Percentiles rank a stretch among this genome's conserved stretches.
These are phyloP conservation scores for Spizellomyces sp. DNA, from an alignment of 192 early-diverging fungal genomes.

Conservation along the genomic window DNA sequence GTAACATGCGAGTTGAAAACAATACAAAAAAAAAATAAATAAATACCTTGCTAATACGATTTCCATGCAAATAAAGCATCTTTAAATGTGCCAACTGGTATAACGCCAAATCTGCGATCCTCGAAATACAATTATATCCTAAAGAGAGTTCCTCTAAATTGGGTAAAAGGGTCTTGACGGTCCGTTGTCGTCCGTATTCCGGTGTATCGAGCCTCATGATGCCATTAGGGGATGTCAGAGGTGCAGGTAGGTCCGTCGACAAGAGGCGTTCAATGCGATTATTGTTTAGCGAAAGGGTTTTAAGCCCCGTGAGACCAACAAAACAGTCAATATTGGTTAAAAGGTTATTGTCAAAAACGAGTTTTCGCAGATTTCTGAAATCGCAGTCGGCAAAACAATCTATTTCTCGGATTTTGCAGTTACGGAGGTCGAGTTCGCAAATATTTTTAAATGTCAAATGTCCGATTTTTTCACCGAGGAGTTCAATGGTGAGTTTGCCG, in stretches of 20 bases:
- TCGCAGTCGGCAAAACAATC: slow-evolving; percentile 57
- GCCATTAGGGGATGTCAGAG: slow-evolving; percentile 8
- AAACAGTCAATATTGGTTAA: slow-evolving; percentile 55
- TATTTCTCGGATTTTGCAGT: slow-evolving; percentile 64
- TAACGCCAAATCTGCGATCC: slow-evolving; percentile 57
- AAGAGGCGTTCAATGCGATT: slow-evolving; percentile 58
- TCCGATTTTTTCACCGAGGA: slow-evolving; percentile 62
- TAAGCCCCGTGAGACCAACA: slow-evolving; percentile 41
- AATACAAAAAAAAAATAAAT: slow-evolving; percentile 27
- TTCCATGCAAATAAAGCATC: slow-evolving; percentile 56
- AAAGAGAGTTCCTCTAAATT: slow-evolving; percentile 60
- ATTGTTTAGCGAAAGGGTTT: slow-evolving; percentile 52
- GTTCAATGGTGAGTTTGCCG: slow-evolving; percentile 61
- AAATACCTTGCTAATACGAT: slow-evolving; percentile 55
- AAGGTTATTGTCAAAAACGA: slow-evolving; percentile 64
- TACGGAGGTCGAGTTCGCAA: slow-evolving; percentile 60
- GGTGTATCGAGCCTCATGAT: slow-evolving; percentile 20
- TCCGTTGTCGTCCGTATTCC: neutral
- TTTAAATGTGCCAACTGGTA: slow-evolving; percentile 51
- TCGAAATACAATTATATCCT: slow-evolving; percentile 53
- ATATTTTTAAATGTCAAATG: slow-evolving; percentile 58
- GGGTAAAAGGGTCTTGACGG: slow-evolving; percentile 33
- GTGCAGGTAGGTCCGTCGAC: slow-evolving; percentile 36
- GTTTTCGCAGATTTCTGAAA: slow-evolving; percentile 54
- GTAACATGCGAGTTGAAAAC: slow-evolving; percentile 1